Base-by-base conservation (phyloP, 805 yeast species). In the Ogataea ganodermae region DNA sequence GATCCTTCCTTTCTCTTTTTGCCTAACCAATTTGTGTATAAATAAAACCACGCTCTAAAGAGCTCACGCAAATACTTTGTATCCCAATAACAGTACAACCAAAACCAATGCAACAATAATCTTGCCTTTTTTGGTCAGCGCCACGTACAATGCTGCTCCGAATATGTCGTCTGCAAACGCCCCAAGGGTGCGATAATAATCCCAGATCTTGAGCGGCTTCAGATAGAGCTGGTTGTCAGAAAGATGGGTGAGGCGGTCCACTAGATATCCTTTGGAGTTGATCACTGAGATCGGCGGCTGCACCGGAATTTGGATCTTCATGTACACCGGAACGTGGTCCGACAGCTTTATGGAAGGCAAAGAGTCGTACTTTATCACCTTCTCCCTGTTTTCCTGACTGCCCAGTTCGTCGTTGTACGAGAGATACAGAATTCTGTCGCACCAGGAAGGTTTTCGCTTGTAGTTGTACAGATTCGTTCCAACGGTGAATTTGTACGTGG, bases 391-490 rank as follows among this genome's bases (percentile, higher is more conserved):
- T 6, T 17, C 16, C 3, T 14, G 8, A 16, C 38, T 27, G 14
- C 27, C 43, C 23, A 35, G 14, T 17, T 35, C 46, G 18, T 51
- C 46, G 13, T 48, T 63, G 20, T 83, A 79, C 1, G 71, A 61
- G 46, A 78, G 76, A 58, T 70, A 88, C 38, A 91, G 62, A 5
- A 91, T 78, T 44, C 98, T 68, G 62, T 91, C 98, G 66, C 97
- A 90, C 96, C 96, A 91, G 6, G 96, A 84, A 0, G 97, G 95
- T 1, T 71, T 69, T 46, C 97, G 72, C 54, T 81, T 83, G 1
- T 62, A 35, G 50, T 79, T 78, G 62, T 79, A 86, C 8, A 68
- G 40, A 3, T 53, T 43, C 0, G 82, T 72, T 26, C 79, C 76
- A 1, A 74, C 49, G 42, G 66, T 63, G 62, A 72, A 87, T 66